These are phyloP conservation scores for Ustilago hordei DNA, from an alignment of 1,284 basidiomycete species.

Conservation along the genomic window DNA sequence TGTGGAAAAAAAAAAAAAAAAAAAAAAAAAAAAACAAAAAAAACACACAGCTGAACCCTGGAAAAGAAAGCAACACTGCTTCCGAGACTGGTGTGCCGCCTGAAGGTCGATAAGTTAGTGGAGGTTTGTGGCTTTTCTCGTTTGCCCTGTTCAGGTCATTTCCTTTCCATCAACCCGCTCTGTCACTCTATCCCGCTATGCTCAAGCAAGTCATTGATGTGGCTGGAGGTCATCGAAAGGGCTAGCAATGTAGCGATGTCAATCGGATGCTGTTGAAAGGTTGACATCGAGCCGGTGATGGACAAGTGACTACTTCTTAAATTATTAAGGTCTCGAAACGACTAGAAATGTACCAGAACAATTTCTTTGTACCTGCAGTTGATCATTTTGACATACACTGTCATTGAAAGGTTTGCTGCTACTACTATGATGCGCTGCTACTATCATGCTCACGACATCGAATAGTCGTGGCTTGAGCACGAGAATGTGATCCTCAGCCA, in stretches of 20 bases:
- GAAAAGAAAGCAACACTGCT: neutral
- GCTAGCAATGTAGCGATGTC: neutral
- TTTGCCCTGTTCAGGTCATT: neutral
- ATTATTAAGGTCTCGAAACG: neutral
- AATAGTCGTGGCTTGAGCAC: neutral
- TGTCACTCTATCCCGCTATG: neutral
- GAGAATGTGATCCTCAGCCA: no score
- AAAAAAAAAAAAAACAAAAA: constrained; percentile 20
- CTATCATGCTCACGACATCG: neutral
- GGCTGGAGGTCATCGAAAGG: neutral
- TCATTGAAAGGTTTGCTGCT: neutral
- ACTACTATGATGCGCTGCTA: no score
- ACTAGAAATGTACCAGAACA: constrained; percentile 12
- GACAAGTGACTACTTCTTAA: no score
- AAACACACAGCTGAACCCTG: constrained; percentile 26
- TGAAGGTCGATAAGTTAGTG: neutral
- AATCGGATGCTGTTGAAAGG: neutral
- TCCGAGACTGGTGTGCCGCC: neutral
- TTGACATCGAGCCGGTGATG: neutral
- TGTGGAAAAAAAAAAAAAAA: constrained; percentile 12
- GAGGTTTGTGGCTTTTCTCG: constrained; percentile 4
- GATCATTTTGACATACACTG: neutral
- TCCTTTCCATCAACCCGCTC: neutral
- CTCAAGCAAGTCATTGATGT: neutral
- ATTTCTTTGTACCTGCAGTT: constrained; percentile 23